These are phyloP conservation scores for Eucalyptus sp. DNA, from an alignment of 345 rosid species.

Conservation along the genomic window DNA sequence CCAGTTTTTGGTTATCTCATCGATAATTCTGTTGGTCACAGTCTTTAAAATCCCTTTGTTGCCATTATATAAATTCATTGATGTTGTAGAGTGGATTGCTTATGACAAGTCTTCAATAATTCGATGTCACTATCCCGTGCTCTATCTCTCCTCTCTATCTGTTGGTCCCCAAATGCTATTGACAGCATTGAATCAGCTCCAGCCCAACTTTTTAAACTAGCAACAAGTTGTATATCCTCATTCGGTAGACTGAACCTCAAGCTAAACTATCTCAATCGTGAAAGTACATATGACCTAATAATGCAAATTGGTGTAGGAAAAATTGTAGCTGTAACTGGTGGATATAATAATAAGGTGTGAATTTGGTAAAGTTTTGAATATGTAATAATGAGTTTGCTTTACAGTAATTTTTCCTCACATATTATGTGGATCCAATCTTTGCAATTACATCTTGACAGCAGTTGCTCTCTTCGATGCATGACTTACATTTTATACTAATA, in stretches of 20 bases:
- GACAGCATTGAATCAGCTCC: background rate
- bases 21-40: background rate
- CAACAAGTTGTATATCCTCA: background rate
- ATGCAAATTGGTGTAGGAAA: background rate
- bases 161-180: background rate
- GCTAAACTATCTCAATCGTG: background rate
- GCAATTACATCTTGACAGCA: background rate
- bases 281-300: background rate
- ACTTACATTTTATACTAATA: background rate
- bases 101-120: background rate
- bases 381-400: background rate
- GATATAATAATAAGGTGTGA: background rate
- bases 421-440: background rate
- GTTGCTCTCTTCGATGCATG: background rate
- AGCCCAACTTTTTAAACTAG: background rate
- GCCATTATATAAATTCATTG: background rate
- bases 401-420: background rate
- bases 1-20: background rate
- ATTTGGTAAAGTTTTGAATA: background rate
- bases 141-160: background rate
- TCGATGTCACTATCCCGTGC: background rate
- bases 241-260: background rate
- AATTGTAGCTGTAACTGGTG: background rate
- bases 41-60: background rate
- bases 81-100: background rate